Percentiles rank a stretch among this genome's conserved stretches.
Evolutionary conservation across 1,284 basidiomycete species (phyloP).

Genomic region (Peniophora sp.): DNA sequence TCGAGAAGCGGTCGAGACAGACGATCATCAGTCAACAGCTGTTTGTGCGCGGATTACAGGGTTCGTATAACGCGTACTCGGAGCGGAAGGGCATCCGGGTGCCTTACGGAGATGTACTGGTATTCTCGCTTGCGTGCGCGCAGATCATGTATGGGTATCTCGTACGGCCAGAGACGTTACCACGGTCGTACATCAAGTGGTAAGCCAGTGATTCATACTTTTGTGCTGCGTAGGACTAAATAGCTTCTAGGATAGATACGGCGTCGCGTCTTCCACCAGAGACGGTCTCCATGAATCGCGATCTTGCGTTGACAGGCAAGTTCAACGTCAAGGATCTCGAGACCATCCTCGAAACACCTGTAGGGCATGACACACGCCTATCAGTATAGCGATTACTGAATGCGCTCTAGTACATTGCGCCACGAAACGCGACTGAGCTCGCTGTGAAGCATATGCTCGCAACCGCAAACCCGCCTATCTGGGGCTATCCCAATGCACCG

Average conservation of each 20-base stretch:
- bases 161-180: constrained; percentile 76
- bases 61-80: constrained; percentile 72
- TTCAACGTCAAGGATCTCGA: constrained; percentile 55
- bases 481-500: constrained; percentile 50
- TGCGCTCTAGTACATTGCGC: constrained; percentile 27
- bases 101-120: constrained; percentile 79
- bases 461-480: constrained; percentile 26
- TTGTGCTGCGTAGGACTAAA: not conserved
- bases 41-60: constrained; percentile 83
- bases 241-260: constrained; percentile 38
- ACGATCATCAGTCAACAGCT: constrained; percentile 84
- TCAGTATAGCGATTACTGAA: constrained; percentile 5
- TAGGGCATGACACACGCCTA: constrained; percentile 19
- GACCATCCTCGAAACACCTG: constrained; percentile 39
- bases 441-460: constrained; percentile 26
- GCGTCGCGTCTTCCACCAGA: constrained; percentile 61
- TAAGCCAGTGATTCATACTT: constrained; percentile 22
- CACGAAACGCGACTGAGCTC: constrained; percentile 31
- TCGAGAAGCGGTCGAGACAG: constrained; percentile 68
- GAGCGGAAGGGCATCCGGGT: constrained; percentile 61
- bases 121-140: constrained; percentile 78
- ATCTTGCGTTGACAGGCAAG: constrained; percentile 47
- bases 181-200: constrained; percentile 72
- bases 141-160: constrained; percentile 89
- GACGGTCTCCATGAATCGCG: constrained; percentile 55